These are phyloP conservation scores for Typha latifolia DNA, from an alignment of 176 grass and related monocot genomes.

Conservation along the genomic window DNA sequence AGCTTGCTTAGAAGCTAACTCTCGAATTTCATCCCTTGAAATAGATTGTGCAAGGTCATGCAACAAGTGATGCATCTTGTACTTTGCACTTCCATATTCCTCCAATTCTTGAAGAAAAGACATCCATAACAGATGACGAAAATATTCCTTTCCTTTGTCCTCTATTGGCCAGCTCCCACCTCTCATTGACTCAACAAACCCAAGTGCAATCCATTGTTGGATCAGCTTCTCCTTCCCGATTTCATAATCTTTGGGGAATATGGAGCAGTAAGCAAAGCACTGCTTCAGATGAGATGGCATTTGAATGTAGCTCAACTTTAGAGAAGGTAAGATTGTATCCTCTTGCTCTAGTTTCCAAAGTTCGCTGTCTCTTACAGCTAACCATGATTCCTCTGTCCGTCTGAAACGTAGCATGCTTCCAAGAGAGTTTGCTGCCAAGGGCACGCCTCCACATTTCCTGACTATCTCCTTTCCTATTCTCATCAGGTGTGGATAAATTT, in stretches of 20 bases:
- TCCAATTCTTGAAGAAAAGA: conserved; percentile 51
- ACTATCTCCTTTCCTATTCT: conserved; percentile 32
- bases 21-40: conserved; percentile 41
- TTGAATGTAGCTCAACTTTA: conserved; percentile 51
- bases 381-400: conserved; percentile 30
- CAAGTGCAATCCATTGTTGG: conserved; percentile 57
- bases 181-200: conserved; percentile 28
- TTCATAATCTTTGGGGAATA: conserved; percentile 44
- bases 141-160: conserved; percentile 36
- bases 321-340: conserved; percentile 33
- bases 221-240: conserved; percentile 46
- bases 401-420: conserved; percentile 52
- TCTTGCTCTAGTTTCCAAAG: conserved; percentile 36
- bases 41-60: conserved; percentile 54
- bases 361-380: conserved; percentile 35
- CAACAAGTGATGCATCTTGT: conserved; percentile 55
- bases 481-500: conserved; percentile 20
- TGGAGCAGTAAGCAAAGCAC: conserved; percentile 55
- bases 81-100: conserved; percentile 30
- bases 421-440: conserved; percentile 43
- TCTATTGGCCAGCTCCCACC: conserved; percentile 8
- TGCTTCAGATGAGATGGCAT: conserved; percentile 40
- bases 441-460: conserved; percentile 38
- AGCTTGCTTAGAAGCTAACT: conserved; percentile 8
- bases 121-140: conserved; percentile 44